A percentile compares a stretch with the other conserved stretches of the same genome.
Evolutionary conservation across 352 stramenopile species (phyloP).

Genomic region (Phytophthora tubulina): DNA sequence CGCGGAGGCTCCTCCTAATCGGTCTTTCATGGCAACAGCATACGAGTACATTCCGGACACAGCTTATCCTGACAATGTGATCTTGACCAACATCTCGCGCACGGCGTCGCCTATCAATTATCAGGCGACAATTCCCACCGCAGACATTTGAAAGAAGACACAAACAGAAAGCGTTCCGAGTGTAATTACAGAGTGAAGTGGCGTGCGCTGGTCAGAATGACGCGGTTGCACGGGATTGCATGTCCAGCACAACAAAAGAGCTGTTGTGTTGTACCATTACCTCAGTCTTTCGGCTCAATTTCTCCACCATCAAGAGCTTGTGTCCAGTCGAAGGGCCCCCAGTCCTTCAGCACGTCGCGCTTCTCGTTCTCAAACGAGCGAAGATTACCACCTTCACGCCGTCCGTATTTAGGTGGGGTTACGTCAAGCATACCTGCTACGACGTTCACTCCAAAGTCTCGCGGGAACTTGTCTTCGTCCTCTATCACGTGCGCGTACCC

Average conservation of each 20-base stretch:
- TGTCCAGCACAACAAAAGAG: slow-evolving; percentile 20
- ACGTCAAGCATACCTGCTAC: slow-evolving; percentile 82
- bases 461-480: slow-evolving; percentile 77
- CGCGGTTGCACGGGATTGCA: slow-evolving; percentile 10
- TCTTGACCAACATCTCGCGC: slow-evolving; percentile 49
- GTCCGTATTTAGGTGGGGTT: slow-evolving; percentile 70
- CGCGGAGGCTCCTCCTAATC: not conserved
- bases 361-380: slow-evolving; percentile 69
- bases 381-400: slow-evolving; percentile 46
- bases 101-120: slow-evolving; percentile 66
- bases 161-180: slow-evolving; percentile 11
- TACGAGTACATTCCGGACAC: slow-evolving; percentile 88
- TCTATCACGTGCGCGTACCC: slow-evolving; percentile 88
- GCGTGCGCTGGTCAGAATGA: slow-evolving; percentile 7
- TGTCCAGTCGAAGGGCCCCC: slow-evolving; percentile 82
- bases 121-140: slow-evolving; percentile 63
- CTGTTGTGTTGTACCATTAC: slow-evolving; percentile 10
- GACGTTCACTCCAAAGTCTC: slow-evolving; percentile 82
- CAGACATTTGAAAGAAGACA: slow-evolving; percentile 58
- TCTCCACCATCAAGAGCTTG: slow-evolving; percentile 74
- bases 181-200: slow-evolving; percentile 23
- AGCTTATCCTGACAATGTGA: slow-evolving; percentile 52
- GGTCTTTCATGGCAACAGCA: slow-evolving; percentile 35
- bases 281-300: slow-evolving; percentile 38
- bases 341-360: slow-evolving; percentile 67